Base-by-base conservation (phyloP, 257 asterid species). In the Plantago ovata region DNA sequence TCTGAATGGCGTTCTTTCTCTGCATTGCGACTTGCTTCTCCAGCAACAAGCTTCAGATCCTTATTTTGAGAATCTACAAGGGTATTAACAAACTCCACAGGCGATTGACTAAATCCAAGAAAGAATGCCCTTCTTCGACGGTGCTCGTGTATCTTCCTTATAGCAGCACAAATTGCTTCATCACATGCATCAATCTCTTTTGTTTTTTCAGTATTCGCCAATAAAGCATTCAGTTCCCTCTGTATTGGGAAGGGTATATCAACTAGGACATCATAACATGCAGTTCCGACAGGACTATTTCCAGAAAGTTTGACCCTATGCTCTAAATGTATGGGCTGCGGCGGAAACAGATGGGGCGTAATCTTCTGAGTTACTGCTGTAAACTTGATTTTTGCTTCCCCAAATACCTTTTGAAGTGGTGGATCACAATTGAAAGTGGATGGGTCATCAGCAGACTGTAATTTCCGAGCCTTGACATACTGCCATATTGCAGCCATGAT, bases 101-200 rank as follows among this genome's bases (percentile, higher is more conserved):
- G 99, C 12, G 99, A 93, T 74, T 93, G 97, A 64, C 99, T 89
- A 66, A 93, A 89, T 52, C 97, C 99, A 61, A 93, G 99, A 75
- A 93, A 89, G 74, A 93, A 93, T 0, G 96, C 96, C 71, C 99
- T 77, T 67, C 97, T 82, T 66, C 82, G 75, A 13, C 95, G 74
- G 71, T 93, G 99, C 79, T 93, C 97, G 6, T 86, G 97, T 53
- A 93, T 89, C 82, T 93, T 93, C 75, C 95, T 82, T 62, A 89
- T 84, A 41, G 96, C 95, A 56, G 81, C 62, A 79, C 87, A 84
- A 69, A 93, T 89, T 48, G 97, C 89, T 75, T 93, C 96, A 72
- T 93, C 97, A 63, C 99, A 89, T 39, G 92, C 75, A 64, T 89
- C 95, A 13, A 89, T 81, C 89, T 93, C 99, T 70, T 89, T 89